Evolutionary conservation across 2,329 filamentous ascomycete genomes (phyloP).

Genomic region (Pleoardoris graminearum): DNA sequence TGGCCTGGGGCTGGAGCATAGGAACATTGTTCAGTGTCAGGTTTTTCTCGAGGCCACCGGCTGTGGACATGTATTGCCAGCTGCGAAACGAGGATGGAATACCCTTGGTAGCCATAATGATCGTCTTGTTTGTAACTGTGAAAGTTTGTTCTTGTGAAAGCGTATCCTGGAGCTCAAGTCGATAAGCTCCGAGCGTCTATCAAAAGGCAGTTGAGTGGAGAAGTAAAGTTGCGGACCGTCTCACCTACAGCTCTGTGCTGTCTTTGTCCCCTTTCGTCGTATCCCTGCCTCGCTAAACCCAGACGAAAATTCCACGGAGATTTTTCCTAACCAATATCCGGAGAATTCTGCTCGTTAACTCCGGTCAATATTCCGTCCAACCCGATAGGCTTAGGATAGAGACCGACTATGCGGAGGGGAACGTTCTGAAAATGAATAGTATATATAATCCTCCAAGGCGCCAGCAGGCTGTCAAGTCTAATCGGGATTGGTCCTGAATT

Average conservation of each 20-base stretch:
- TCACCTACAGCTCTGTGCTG: conserved; percentile 5
- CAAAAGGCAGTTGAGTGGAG: background rate
- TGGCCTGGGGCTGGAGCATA: conserved; percentile 9
- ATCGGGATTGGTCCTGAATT: conserved; percentile 2
- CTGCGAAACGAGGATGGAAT: conserved; percentile 33
- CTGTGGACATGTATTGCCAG: conserved; percentile 56
- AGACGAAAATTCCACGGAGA: conserved; percentile 1
- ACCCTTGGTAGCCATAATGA: conserved; percentile 8
- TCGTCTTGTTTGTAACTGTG: conserved; percentile 1
- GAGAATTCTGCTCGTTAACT: conserved; percentile 2
- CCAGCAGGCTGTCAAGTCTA: background rate
- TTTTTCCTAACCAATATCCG: background rate
- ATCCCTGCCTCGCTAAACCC: conserved; percentile 3
- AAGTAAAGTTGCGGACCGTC: background rate
- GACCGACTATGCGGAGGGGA: conserved; percentile 1
- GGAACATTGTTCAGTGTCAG: conserved; percentile 47
- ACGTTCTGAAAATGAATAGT: conserved; percentile 1
- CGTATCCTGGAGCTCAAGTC: background rate
- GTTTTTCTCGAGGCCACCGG: conserved; percentile 55
- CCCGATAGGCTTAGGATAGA: background rate
- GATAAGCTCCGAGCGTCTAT: background rate
- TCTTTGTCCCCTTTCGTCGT: background rate
- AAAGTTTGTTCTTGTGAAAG: background rate
- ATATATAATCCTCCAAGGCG: conserved; percentile 1
- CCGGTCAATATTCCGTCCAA: conserved; percentile 1